phyloP scores from a whole-genome alignment of 2,329 filamentous ascomycete species.

The Ceratocystiopsis brevicomis region DNA sequence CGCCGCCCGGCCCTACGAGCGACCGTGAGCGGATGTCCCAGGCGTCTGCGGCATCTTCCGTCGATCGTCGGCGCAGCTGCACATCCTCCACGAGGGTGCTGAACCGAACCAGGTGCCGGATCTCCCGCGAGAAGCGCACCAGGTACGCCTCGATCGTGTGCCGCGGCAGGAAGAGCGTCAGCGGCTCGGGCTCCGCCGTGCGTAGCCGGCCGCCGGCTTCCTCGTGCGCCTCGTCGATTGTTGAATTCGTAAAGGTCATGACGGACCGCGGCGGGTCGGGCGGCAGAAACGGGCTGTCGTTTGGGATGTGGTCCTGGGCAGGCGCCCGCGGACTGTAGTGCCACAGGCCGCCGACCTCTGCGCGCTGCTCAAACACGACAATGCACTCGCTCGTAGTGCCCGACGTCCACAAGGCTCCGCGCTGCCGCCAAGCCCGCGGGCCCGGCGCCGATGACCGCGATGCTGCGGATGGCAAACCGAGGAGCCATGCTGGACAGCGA shows the following conservation, averaged over 20 bases:
- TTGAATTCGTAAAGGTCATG: constrained; percentile 60
- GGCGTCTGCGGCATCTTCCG: constrained; percentile 16
- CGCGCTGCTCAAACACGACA: constrained; percentile 65
- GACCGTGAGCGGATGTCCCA: constrained; percentile 37
- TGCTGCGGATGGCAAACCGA: constrained; percentile 32
- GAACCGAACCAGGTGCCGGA: constrained; percentile 50
- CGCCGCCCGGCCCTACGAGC: constrained; percentile 19
- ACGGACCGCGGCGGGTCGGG: constrained; percentile 48
- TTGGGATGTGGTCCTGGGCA: constrained; percentile 39
- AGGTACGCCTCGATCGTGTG: constrained; percentile 57
- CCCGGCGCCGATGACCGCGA: constrained; percentile 71
- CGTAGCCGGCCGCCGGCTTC: constrained; percentile 18
- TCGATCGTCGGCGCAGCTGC: constrained; percentile 17
- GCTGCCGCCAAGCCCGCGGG: constrained; percentile 61
- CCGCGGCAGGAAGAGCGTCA: constrained; percentile 50
- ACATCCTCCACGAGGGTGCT: constrained; percentile 50
- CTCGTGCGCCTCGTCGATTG: constrained; percentile 31
- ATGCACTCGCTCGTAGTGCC: constrained; percentile 46
- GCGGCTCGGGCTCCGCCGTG: constrained; percentile 17
- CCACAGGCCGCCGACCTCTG: constrained; percentile 67
- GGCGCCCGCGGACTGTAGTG: constrained; percentile 43
- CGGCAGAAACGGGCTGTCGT: constrained; percentile 43
- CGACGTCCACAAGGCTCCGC: constrained; percentile 59
- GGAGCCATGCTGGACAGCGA: constrained; percentile 11
- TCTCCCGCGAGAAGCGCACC: constrained; percentile 46